Evolutionary conservation across 306 rosid species (phyloP), one percentile per base, ranked within the genome.

Genomic region (Rubus idaeus): DNA sequence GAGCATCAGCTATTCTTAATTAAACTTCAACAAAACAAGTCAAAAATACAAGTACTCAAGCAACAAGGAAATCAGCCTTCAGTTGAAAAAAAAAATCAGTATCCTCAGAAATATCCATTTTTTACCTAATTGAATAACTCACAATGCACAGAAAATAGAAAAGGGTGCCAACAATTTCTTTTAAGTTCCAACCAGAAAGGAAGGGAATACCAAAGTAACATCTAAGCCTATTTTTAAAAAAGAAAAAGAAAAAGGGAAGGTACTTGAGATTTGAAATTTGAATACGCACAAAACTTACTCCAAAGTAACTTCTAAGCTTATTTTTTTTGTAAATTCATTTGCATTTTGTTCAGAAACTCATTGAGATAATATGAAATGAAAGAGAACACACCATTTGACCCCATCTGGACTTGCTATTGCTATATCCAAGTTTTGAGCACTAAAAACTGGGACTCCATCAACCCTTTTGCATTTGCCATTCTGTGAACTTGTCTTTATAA

Each of bases 361-460:
- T n/a, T 16, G 26, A 10, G 23, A 26, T 47, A 1, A 35, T 56
- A 37, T 7, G 16, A 17, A 57, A 47, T 39, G 56, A 46, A 39
- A 14, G 35, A 81, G 68, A 73, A 74, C 83, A 14, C 70, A 96
- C 98, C 99, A 96, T 85, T 89, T 91, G 79, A 96, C 79, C 64
- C 97, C 99, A 86, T 92, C 92, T 0, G 82, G 83, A 60, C 94
- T 92, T 81, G 99, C 94, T 77, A 96, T 92, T 70, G 99, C 97
- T 83, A 96, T 96, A 84, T 92, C 98, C 82, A 96, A 85, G 83
- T 96, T 96, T 46, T 92, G 93, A 14, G 98, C 94, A 89, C 98
- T 87, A 80, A 96, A 96, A 75, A 96, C 98, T 8, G 99, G 99
- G 76, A 96, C 97, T 55, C 99, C 97, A 56, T 90, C 99, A 42